phyloP scores from a whole-genome alignment of 108 stramenopile species.

The Seminavis robusta region DNA sequence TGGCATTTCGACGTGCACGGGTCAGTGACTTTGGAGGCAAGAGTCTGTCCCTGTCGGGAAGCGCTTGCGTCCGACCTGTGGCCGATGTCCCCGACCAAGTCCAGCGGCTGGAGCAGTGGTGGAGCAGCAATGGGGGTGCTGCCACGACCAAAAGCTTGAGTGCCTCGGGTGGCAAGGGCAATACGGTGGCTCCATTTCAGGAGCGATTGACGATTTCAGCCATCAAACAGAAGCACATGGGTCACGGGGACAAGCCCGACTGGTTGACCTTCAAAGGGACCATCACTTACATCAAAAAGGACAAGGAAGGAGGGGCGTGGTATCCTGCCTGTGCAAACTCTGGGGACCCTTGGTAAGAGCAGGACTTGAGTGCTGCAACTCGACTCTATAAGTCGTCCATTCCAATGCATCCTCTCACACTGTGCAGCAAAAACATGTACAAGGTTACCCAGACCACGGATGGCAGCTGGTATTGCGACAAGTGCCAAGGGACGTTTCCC shows the following conservation, averaged over 20 bases:
- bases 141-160: slow-evolving; percentile 55
- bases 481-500: slow-evolving; percentile 69
- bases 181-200: slow-evolving; percentile 52
- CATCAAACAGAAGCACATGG: slow-evolving; percentile 88
- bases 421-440: slow-evolving; percentile 79
- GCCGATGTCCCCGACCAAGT: slow-evolving; percentile 65
- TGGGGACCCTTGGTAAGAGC: slow-evolving; percentile 80
- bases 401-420: too few species aligned
- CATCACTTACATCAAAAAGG: slow-evolving; percentile 89
- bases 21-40: slow-evolving; percentile 89
- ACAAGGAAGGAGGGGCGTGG: slow-evolving; percentile 93
- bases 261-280: slow-evolving; percentile 85
- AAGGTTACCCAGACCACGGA: slow-evolving; percentile 84
- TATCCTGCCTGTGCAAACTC: slow-evolving; percentile 92
- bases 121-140: slow-evolving; percentile 47
- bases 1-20: slow-evolving; percentile 83
- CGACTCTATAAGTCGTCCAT: too few species aligned
- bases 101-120: slow-evolving; percentile 64
- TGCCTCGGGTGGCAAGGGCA: slow-evolving; percentile 57
- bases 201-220: slow-evolving; percentile 68
- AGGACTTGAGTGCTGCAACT: too few species aligned
- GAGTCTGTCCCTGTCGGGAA: slow-evolving; percentile 47
- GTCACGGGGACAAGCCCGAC: slow-evolving; percentile 91
- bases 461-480: slow-evolving; percentile 81
- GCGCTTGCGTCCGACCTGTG: slow-evolving; percentile 46